These are phyloP conservation scores for Phytophthora chlamydospora DNA, from an alignment of 352 stramenopile species.

Conservation along the genomic window DNA sequence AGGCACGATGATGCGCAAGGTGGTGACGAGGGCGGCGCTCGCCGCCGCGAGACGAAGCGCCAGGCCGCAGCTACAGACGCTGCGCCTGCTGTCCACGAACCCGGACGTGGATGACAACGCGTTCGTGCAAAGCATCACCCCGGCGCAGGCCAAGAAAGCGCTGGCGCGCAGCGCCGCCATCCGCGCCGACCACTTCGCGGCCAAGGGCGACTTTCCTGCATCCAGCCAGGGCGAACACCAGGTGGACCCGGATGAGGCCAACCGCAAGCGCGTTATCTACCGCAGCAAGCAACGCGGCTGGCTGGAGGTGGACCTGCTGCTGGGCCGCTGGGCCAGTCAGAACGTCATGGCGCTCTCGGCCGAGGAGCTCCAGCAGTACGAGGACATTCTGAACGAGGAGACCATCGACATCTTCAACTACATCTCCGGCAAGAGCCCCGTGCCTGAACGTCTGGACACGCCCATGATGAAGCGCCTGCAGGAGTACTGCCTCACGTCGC, in stretches of 20 bases:
- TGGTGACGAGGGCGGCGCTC: neutral
- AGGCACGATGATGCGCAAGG: constrained; percentile 16
- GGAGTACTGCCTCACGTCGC: constrained; percentile 88
- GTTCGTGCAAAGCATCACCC: constrained; percentile 59
- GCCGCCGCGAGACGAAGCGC: neutral
- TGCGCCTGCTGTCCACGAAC: constrained; percentile 44
- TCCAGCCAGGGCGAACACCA: constrained; percentile 58
- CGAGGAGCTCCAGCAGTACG: constrained; percentile 93
- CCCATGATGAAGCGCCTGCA: constrained; percentile 93
- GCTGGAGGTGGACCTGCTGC: constrained; percentile 95
- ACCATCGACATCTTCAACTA: constrained; percentile 99
- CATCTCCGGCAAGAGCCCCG: constrained; percentile 88
- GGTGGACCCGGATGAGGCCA: constrained; percentile 65
- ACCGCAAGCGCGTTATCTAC: constrained; percentile 95
- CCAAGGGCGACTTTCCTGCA: constrained; percentile 46
- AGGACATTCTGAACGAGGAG: constrained; percentile 96
- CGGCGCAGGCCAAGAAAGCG: constrained; percentile 56
- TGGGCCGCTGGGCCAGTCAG: constrained; percentile 94
- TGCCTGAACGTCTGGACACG: constrained; percentile 84
- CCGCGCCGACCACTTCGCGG: constrained; percentile 58
- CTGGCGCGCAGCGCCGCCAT: constrained; percentile 62
- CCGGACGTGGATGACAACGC: constrained; percentile 50
- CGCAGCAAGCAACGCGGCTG: constrained; percentile 95
- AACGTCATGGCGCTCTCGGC: constrained; percentile 86
- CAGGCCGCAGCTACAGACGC: neutral